These are phyloP conservation scores for Haplosporangium gracile DNA, from an alignment of 192 early-diverging fungal species.

Conservation along the genomic window DNA sequence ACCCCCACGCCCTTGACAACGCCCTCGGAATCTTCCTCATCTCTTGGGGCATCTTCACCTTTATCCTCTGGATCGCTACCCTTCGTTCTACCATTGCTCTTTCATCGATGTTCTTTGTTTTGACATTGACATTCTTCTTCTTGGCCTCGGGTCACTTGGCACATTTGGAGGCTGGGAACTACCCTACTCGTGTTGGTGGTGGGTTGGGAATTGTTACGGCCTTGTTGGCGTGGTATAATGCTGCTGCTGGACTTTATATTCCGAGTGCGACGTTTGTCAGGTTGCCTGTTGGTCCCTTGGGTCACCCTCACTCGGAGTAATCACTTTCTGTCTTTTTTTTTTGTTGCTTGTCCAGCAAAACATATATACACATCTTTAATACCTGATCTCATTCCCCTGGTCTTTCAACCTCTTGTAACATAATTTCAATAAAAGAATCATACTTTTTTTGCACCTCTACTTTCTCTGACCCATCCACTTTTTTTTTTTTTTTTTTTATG, in stretches of 20 bases:
- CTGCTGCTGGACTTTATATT: slow-evolving; percentile 70
- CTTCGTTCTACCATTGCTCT: slow-evolving; percentile 71
- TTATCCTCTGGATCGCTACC: slow-evolving; percentile 73
- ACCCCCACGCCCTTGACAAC: slow-evolving; percentile 36
- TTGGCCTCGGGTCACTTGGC: slow-evolving; percentile 74
- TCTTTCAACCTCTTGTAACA: background rate
- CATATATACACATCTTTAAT: background rate
- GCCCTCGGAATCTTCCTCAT: slow-evolving; percentile 72
- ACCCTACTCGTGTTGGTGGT: slow-evolving; percentile 68
- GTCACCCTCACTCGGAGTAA: background rate
- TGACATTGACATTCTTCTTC: slow-evolving; percentile 75
- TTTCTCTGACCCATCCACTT: background rate
- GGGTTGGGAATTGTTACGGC: slow-evolving; percentile 80
- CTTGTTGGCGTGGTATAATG: slow-evolving; percentile 79
- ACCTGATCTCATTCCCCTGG: background rate
- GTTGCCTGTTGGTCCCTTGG: slow-evolving; percentile 54
- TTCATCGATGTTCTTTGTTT: slow-evolving; percentile 73
- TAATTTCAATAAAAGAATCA: background rate
- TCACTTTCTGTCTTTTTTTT: background rate
- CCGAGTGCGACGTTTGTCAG: slow-evolving; percentile 65
- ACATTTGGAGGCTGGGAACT: slow-evolving; percentile 48
- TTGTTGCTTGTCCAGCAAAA: background rate
- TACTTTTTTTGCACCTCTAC: background rate
- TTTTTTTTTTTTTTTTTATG: background rate
- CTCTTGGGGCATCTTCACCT: slow-evolving; percentile 77